Conservation (phyloP, 352 stramenopile genomes). For the Phytophthora meadii region DNA sequence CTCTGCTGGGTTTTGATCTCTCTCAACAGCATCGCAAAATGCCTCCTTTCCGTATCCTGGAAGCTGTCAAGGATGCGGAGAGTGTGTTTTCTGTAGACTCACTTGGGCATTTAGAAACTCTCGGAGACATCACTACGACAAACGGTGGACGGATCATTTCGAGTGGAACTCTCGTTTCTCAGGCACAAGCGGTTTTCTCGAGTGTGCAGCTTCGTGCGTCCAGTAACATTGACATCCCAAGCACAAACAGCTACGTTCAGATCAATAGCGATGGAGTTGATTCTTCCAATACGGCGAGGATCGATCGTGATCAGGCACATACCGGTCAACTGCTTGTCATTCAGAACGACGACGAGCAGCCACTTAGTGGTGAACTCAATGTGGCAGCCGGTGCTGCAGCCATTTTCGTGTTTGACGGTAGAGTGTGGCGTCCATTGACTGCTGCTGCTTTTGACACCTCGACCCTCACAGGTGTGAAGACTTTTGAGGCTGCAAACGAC, state of each 20-base stretch:
- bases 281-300: constrained; percentile 40
- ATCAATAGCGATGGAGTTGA: constrained; percentile 59
- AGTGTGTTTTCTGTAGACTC: constrained; percentile 58
- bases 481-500: constrained; percentile 69
- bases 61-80: constrained; percentile 37
- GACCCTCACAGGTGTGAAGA: constrained; percentile 61
- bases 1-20: constrained; percentile 58
- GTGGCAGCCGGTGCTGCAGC: constrained; percentile 58
- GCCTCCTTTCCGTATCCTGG: constrained; percentile 58
- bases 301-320: constrained; percentile 50
- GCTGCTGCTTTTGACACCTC: constrained; percentile 73
- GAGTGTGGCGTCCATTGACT: constrained; percentile 66
- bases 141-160: constrained; percentile 56
- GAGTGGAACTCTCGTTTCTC: constrained; percentile 55
- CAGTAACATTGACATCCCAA: constrained; percentile 53
- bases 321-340: constrained; percentile 75
- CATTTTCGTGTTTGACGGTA: constrained; percentile 77
- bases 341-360: constrained; percentile 77
- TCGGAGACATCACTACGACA: constrained; percentile 56
- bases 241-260: constrained; percentile 73
- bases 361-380: constrained; percentile 53
- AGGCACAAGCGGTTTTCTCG: constrained; percentile 62
- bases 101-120: constrained; percentile 51
- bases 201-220: constrained; percentile 49
- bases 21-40: constrained; percentile 28